These are phyloP conservation scores for Silene conica DNA, from an alignment of 148 eudicot genomes.

Conservation along the genomic window DNA sequence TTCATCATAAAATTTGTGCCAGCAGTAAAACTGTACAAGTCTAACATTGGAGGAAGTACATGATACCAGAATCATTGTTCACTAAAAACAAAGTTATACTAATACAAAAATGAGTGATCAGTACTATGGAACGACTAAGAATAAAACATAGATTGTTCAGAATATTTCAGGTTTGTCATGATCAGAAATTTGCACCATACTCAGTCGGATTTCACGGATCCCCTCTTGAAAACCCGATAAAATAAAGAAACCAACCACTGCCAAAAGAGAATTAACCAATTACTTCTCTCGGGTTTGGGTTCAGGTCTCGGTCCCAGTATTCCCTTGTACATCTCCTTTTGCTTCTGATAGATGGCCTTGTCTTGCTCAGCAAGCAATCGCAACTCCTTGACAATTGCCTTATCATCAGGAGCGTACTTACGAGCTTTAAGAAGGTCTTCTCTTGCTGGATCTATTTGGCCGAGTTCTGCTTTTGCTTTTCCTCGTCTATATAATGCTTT, in stretches of 20 bases:
- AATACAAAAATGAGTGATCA: no score
- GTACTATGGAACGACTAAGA: no score
- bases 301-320: constrained; percentile 80
- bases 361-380: constrained; percentile 70
- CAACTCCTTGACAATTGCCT: constrained; percentile 68
- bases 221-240: constrained; percentile 45
- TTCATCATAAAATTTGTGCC: no score
- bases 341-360: constrained; percentile 34
- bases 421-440: constrained; percentile 86
- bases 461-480: constrained; percentile 87
- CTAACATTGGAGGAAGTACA: no score
- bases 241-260: constrained; percentile 66
- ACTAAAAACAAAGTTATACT: no score
- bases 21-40: no score
- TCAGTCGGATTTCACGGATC: constrained; percentile 47
- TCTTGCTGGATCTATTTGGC: constrained; percentile 89
- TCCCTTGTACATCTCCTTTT: constrained; percentile 57
- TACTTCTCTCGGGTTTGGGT: constrained; percentile 50
- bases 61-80: no score
- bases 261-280: constrained; percentile 60
- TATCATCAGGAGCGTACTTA: constrained; percentile 76
- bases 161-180: background rate
- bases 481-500: constrained; percentile 92
- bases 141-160: background rate
- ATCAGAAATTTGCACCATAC: background rate